These are phyloP conservation scores for Eucalyptus curtisii DNA, from an alignment of 345 rosid genomes.

Conservation along the genomic window DNA sequence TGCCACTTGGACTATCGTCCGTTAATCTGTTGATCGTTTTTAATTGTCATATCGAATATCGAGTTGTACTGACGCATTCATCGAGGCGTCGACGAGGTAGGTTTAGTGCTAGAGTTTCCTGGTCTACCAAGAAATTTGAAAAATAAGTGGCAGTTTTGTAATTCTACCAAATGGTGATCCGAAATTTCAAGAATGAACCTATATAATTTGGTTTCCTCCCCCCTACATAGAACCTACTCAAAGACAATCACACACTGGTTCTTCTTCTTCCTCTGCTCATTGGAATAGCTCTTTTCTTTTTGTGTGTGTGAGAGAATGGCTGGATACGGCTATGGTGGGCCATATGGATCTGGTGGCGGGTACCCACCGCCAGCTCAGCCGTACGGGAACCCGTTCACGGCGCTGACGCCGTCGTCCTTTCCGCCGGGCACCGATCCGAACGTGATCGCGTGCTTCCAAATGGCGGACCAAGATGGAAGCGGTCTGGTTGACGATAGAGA, in stretches of 20 bases:
- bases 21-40: background rate
- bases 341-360: background rate
- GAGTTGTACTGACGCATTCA: background rate
- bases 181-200: background rate
- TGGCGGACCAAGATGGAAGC: conserved; percentile 85
- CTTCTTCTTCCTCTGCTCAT: background rate
- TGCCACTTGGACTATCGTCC: background rate
- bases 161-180: background rate
- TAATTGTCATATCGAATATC: background rate
- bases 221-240: background rate
- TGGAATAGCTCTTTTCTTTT: background rate
- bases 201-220: background rate
- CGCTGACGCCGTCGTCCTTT: conserved; percentile 64
- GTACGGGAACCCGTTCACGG: conserved; percentile 49
- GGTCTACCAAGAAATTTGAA: background rate
- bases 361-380: background rate
- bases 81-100: background rate
- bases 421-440: conserved; percentile 82
- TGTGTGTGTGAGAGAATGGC: background rate
- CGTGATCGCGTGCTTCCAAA: conserved; percentile 68
- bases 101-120: background rate
- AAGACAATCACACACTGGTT: background rate
- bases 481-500: conserved; percentile 84
- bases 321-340: background rate
- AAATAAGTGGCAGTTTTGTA: background rate